phyloP scores from a whole-genome alignment of 192 early-diverging fungal species.

The Phlyctochytrium bullatum region DNA sequence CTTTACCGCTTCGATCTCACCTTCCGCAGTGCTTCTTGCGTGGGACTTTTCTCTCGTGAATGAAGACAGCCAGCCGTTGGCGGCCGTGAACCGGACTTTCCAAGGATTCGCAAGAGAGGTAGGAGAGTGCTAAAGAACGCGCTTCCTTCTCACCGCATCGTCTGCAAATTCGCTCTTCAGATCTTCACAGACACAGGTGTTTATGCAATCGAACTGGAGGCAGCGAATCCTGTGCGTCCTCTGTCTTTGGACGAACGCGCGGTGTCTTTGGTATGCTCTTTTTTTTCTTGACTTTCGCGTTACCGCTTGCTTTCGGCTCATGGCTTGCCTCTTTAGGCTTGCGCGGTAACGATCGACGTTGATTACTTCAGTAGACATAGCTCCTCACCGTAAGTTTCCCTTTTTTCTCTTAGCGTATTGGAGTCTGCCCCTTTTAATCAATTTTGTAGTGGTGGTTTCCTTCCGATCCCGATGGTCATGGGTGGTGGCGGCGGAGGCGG shows the following conservation, averaged over 20 bases:
- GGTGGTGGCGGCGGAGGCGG: not conserved
- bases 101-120: conserved; percentile 71
- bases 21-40: conserved; percentile 53
- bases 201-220: conserved; percentile 77
- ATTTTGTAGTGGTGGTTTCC: conserved; percentile 10
- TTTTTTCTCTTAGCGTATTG: conserved; percentile 3
- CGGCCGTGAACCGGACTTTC: conserved; percentile 75
- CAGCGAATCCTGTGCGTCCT: conserved; percentile 30
- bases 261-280: conserved; percentile 51
- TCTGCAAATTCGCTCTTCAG: conserved; percentile 70
- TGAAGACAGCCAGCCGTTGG: conserved; percentile 49
- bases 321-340: conserved; percentile 36
- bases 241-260: conserved; percentile 73
- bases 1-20: not conserved
- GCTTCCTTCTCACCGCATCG: conserved; percentile 64
- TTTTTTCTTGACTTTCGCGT: not conserved
- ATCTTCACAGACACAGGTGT: conserved; percentile 86
- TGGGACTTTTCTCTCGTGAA: conserved; percentile 77
- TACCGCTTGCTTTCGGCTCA: not conserved
- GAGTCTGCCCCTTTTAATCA: not conserved
- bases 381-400: conserved; percentile 10
- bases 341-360: conserved; percentile 82
- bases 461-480: conserved; percentile 6
- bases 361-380: conserved; percentile 85
- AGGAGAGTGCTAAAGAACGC: conserved; percentile 22